Evolutionary conservation across 306 rosid species (phyloP), one percentile per base, ranked within the genome.

Genomic region (Pueraria montana): DNA sequence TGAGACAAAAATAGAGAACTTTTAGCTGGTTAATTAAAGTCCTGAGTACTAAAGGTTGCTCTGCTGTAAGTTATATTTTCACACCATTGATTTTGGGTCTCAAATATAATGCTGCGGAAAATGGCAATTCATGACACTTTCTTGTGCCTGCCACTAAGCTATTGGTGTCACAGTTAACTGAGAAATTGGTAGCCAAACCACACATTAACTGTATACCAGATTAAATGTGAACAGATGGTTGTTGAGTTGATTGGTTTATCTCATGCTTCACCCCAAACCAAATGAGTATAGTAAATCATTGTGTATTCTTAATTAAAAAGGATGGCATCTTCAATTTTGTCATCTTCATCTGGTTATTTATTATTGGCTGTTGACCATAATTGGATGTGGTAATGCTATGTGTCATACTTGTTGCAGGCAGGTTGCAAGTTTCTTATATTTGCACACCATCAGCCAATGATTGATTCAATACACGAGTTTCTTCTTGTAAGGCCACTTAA

Each of bases 371-470:
- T 76, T 77, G 63, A 36, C 58, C 62, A 18, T 24, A 21, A 55
- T 80, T 30, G 27, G 76, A 52, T 71, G 61, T 79, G 27, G 38
- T 75, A 68, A 63, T 67, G 64, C 45, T 76, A 62, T 69, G 52
- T 34, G 46, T 79, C 49, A 56, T 74, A 59, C 74, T 86, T 70
- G 68, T 83, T 86, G 85, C 89, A 95, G 98, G 99, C 97, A 81
- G 96, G 97, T 80, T 93, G 97, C 90, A 96, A 96, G 91, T 96
- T 96, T 87, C 94, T 96, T 69, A 89, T 96, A 80, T 96, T 96
- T 89, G 99, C 99, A 49, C 94, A 94, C 76, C 99, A 93, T 89
- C 97, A 84, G 75, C 85, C 98, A 79, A 92, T 96, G 99, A 76
- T 96, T 64, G 98, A 92, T 62, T 84, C 98, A 16, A 89, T 93